Evolutionary conservation across 352 stramenopile species (phyloP), one percentile per base, ranked within the genome.

Genomic region (Discostella stelligera): DNA sequence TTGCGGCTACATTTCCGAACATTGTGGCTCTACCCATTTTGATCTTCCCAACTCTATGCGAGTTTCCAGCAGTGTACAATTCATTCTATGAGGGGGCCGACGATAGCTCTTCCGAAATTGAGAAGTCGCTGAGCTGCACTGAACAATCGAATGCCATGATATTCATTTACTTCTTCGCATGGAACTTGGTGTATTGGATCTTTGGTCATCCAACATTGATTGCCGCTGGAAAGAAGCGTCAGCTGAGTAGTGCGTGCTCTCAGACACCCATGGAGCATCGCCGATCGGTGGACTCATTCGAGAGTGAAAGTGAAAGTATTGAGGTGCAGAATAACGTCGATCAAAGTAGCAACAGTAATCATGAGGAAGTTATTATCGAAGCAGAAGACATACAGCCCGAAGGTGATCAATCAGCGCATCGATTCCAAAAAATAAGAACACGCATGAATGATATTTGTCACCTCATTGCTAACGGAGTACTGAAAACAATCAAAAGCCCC

Each of bases 131-230:
- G 72, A 77, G 82, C 74, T 77, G 79, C 64, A 32, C 73, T 11
- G 37, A 72, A 55, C 30, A 72, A 59, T 65, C 49, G 13, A 68
- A 62, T 55, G 80, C 80, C 7, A 89, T 89, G 72, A 84, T 89
- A 54, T 91, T 91, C 74, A 63, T 72, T 46, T 91, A 90, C 39
- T 91, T 91, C 50, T 91, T 91, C 56, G 63, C 49, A 46, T 91
- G 77, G 72, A 80, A 67, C 56, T 74, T 90, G 21, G 44, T 81
- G 25, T 90, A 86, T 65, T 91, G 77, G 77, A 70, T 71, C 9
- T 67, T 91, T 71, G 85, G 85, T 37, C 70, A 88, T 76, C 63
- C 65, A 59, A 61, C 74, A 66, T 56, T 89, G 16, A 66, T 91
- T 39, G 46, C 53, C 23, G 80, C 80, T 25, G 81, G 77, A 27